These are phyloP conservation scores for Gynandropsis gynandra DNA, from an alignment of 345 rosid genomes.

Conservation along the genomic window DNA sequence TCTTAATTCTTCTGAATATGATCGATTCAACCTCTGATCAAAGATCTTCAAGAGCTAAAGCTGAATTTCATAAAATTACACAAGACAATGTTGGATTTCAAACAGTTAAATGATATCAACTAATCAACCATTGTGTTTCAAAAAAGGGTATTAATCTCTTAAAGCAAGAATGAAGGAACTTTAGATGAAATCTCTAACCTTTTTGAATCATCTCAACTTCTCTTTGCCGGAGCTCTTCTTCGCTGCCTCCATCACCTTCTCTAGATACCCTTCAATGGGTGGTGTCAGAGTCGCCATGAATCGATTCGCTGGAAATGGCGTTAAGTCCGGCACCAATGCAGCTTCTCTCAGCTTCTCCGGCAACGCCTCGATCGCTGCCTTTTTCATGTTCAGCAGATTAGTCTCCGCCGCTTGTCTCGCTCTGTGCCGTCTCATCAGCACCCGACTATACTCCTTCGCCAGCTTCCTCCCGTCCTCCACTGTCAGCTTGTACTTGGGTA, in stretches of 20 bases:
- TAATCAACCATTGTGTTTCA: neutral
- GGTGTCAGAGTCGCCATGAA: conserved; percentile 91
- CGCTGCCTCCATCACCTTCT: conserved; percentile 76
- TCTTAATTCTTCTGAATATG: too few relatives aligned
- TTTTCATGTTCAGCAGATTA: conserved; percentile 44
- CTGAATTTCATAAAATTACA: too few relatives aligned
- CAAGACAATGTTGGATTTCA: too few relatives aligned
- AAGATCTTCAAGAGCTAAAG: too few relatives aligned
- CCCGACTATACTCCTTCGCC: conserved; percentile 79
- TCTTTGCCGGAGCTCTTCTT: conserved; percentile 55
- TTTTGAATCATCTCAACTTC: conserved; percentile 56
- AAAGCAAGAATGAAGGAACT: too few relatives aligned
- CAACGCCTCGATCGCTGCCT: conserved; percentile 74
- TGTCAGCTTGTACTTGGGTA: conserved; percentile 75
- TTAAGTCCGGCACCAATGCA: conserved; percentile 69
- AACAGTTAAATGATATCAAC: too few relatives aligned
- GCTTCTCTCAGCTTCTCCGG: conserved; percentile 58
- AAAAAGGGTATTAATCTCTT: too few relatives aligned
- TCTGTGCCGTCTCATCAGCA: conserved; percentile 73
- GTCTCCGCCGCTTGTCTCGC: conserved; percentile 68
- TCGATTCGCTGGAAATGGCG: conserved; percentile 65
- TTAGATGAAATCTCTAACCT: conserved; percentile 4
- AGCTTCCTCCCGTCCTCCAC: conserved; percentile 77
- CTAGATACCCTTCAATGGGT: conserved; percentile 87
- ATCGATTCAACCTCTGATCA: too few relatives aligned